Evolutionary conservation across 2,329 filamentous ascomycete genomes (phyloP).

Genomic region (Colletotrichum zoysiae): DNA sequence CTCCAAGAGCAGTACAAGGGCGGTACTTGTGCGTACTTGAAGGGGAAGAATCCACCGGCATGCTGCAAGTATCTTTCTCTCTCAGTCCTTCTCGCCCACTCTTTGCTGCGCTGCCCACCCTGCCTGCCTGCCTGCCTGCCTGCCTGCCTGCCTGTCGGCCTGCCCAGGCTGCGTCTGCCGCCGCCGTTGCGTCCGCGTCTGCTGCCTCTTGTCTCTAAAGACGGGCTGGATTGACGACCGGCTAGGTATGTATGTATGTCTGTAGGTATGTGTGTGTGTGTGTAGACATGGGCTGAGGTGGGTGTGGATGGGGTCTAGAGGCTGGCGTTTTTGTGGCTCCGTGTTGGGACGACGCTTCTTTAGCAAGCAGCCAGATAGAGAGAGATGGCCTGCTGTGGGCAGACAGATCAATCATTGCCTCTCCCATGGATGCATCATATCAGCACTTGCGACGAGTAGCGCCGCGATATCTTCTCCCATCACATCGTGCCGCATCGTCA

Average conservation of each 20-base stretch:
- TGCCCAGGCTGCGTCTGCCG: conserved; percentile 30
- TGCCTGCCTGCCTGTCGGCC: conserved; percentile 2
- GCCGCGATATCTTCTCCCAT: conserved; percentile 26
- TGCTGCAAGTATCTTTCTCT: conserved; percentile 28
- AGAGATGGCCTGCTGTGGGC: conserved; percentile 4
- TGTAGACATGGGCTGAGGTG: conserved; percentile 18
- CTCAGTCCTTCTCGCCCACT: conserved; percentile 1
- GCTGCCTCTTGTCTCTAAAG: conserved; percentile 38
- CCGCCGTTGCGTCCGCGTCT: conserved; percentile 18
- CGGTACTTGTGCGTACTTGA: conserved; percentile 40
- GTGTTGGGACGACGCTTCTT: conserved; percentile 42
- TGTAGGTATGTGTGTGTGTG: no score
- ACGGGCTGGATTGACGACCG: conserved; percentile 31
- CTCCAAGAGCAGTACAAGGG: conserved; percentile 17
- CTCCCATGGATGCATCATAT: conserved; percentile 25
- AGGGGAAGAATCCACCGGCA: conserved; percentile 30
- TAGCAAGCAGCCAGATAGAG: conserved; percentile 27
- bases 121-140: background rate
- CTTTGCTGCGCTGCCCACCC: conserved; percentile 6
- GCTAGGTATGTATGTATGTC: background rate
- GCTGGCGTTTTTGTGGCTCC: conserved; percentile 37
- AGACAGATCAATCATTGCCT: conserved; percentile 20
- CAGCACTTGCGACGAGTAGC: conserved; percentile 40
- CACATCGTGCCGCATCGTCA: conserved; percentile 13
- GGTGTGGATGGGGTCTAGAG: conserved; percentile 37